Evolutionary conservation across 202 grass and related monocot species (phyloP).

Genomic region (Zizania palustris): DNA sequence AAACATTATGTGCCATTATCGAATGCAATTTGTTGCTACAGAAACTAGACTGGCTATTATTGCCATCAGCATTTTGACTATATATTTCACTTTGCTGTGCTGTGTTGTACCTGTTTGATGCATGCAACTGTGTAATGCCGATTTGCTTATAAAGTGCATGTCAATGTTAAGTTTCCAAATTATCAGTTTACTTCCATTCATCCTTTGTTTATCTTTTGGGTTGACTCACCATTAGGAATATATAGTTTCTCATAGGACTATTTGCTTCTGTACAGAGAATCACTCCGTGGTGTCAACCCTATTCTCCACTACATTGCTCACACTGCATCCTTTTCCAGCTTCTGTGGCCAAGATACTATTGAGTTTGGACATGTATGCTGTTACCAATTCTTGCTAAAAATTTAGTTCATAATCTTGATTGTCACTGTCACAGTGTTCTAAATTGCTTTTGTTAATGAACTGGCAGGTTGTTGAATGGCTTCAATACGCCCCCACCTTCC

Average conservation of each 20-base stretch:
- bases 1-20: background rate
- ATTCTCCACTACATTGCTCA: slow-evolving; percentile 58
- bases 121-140: background rate
- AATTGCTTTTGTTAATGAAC: slow-evolving; percentile 4
- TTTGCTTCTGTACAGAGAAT: slow-evolving; percentile 46
- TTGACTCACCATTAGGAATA: slow-evolving; percentile 2
- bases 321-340: slow-evolving; percentile 48
- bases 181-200: background rate
- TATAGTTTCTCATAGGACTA: slow-evolving; percentile 10
- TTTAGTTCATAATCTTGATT: background rate
- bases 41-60: background rate
- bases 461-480: slow-evolving; percentile 75
- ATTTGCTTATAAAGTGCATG: background rate
- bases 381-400: slow-evolving; percentile 2
- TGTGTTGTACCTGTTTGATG: background rate
- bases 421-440: slow-evolving; percentile 12
- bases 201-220: slow-evolving; percentile 9
- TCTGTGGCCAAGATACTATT: slow-evolving; percentile 52
- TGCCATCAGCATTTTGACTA: background rate
- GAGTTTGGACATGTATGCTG: slow-evolving; percentile 65
- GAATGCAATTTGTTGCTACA: background rate
- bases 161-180: slow-evolving; percentile 18
- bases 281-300: slow-evolving; percentile 59
- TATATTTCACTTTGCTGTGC: slow-evolving; percentile 24
- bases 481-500: slow-evolving; percentile 58